phyloP scores from a whole-genome alignment of 345 rosid genomes.

The Citrus trifoliata region DNA sequence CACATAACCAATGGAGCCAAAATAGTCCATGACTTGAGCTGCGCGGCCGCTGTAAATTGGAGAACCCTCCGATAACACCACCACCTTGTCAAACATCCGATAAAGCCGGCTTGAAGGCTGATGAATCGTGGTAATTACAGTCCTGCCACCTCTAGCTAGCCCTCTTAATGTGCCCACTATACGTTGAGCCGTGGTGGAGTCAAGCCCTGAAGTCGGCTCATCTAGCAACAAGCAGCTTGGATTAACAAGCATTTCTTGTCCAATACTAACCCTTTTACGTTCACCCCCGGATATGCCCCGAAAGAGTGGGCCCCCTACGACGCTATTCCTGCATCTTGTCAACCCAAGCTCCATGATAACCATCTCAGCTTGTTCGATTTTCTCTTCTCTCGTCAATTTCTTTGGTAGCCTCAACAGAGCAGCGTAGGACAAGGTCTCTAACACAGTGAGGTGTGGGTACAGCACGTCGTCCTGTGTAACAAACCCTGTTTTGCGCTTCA shows the following conservation, averaged over 20 bases:
- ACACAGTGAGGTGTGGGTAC: slow-evolving; percentile 82
- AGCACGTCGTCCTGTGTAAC: slow-evolving; percentile 84
- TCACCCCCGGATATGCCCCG: slow-evolving; percentile 93
- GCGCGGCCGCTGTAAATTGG: slow-evolving; percentile 69
- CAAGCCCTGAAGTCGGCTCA: slow-evolving; percentile 93
- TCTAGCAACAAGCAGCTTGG: slow-evolving; percentile 84
- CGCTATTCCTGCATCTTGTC: slow-evolving; percentile 49
- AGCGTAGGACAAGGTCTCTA: slow-evolving; percentile 71
- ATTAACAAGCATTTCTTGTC: slow-evolving; percentile 85
- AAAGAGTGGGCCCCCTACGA: slow-evolving; percentile 73
- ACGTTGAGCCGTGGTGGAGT: slow-evolving; percentile 82
- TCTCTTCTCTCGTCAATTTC: slow-evolving; percentile 51
- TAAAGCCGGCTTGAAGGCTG: slow-evolving; percentile 89
- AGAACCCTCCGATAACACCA: slow-evolving; percentile 73
- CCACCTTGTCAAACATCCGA: slow-evolving; percentile 76
- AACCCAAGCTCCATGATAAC: slow-evolving; percentile 74
- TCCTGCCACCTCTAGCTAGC: slow-evolving; percentile 74
- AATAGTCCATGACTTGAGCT: slow-evolving; percentile 69
- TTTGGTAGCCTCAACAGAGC: slow-evolving; percentile 78
- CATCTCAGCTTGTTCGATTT: slow-evolving; percentile 61
- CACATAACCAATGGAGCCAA: slow-evolving; percentile 55
- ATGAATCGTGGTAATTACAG: slow-evolving; percentile 78
- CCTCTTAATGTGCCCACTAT: slow-evolving; percentile 53
- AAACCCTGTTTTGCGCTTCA: slow-evolving; percentile 79
- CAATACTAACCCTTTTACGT: slow-evolving; percentile 84